Evolutionary conservation across 2,329 filamentous ascomycete genomes (phyloP).

Genomic region (Cladosporium sp.): DNA sequence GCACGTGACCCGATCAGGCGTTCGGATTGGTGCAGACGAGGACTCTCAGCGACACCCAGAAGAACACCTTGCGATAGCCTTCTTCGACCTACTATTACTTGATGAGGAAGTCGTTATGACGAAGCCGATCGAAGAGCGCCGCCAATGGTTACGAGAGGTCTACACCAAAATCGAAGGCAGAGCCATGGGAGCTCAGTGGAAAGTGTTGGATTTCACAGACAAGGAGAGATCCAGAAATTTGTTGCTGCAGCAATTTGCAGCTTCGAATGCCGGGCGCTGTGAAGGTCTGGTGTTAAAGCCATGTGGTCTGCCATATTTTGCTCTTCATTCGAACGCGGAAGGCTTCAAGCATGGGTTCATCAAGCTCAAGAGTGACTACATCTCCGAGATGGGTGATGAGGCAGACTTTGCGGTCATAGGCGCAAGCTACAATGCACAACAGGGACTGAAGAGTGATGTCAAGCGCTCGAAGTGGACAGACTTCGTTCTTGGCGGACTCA

Average conservation of each 20-base stretch:
- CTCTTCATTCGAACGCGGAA: constrained; percentile 27
- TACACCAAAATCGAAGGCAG: constrained; percentile 59
- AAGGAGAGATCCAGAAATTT: constrained; percentile 49
- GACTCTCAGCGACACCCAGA: constrained; percentile 63
- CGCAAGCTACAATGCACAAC: constrained; percentile 66
- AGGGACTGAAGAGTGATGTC: constrained; percentile 58
- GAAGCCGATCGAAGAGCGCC: constrained; percentile 60
- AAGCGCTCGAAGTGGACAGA: constrained; percentile 66
- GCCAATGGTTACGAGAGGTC: constrained; percentile 59
- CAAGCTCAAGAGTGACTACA: constrained; percentile 87
- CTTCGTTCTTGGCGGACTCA: constrained; percentile 75
- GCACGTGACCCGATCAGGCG: constrained; percentile 72
- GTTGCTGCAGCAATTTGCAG: constrained; percentile 66
- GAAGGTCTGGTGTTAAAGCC: constrained; percentile 84
- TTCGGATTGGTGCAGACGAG: constrained; percentile 64
- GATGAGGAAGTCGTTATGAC: constrained; percentile 56
- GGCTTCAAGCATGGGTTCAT: constrained; percentile 51
- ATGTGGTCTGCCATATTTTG: constrained; percentile 68
- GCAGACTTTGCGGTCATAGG: constrained; percentile 81
- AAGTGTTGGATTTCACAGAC: constrained; percentile 65
- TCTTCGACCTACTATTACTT: constrained; percentile 60
- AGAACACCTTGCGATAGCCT: constrained; percentile 62
- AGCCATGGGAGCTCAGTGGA: constrained; percentile 66
- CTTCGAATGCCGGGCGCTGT: constrained; percentile 63
- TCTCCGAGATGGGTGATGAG: constrained; percentile 74